Evolutionary conservation across 192 early-diverging fungal species (phyloP), one percentile per base, ranked within the genome.

Genomic region (Gryganskiella cystojenkinii): DNA sequence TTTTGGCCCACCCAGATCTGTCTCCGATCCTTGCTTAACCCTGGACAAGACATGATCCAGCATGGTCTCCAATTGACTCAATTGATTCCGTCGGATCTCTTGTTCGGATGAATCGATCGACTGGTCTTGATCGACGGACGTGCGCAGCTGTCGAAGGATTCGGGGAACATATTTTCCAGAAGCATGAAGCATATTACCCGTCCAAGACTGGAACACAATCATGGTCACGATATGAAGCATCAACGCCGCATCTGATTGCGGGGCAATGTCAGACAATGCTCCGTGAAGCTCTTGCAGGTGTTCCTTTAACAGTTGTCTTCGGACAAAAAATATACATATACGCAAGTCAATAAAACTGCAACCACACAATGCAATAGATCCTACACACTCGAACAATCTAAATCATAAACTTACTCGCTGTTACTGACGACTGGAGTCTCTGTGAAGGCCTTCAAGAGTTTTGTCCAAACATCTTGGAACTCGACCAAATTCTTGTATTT

Each of bases 81-180:
- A 25, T 22, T 78, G 74, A 13, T 14, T 6, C 20, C 14, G 46
- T 10, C 37, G 17, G 4, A 33, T 52, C 9, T 46, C 42, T 8
- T 42, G 19, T 9, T n/a, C 70, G 7, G 72, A 25, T 24, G n/a
- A 19, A 13, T 37, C 34, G 15, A 6, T 2, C 22, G 22, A 27
- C 13, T 25, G 14, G 15, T n/a, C 15, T 9, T 60, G 45, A 6
- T 64, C 73, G 4, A 57, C 30, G 2, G 43, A 49, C 0, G 61
- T 17, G 24, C 74, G 74, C 20, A 78, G 56, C 8, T 78, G 74
- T 30, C 74, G 57, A 40, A 69, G 22, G 55, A 69, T 64, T 10
- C 74, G 74, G 7, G 74, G 74, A 13, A 78, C 74, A 31, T 64
- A 69, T 20, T 78, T 78, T 22, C 74, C 74, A 43, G 74, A 78